phyloP scores from a whole-genome alignment of 2,329 filamentous ascomycete species.

The Beauveria sp. region DNA sequence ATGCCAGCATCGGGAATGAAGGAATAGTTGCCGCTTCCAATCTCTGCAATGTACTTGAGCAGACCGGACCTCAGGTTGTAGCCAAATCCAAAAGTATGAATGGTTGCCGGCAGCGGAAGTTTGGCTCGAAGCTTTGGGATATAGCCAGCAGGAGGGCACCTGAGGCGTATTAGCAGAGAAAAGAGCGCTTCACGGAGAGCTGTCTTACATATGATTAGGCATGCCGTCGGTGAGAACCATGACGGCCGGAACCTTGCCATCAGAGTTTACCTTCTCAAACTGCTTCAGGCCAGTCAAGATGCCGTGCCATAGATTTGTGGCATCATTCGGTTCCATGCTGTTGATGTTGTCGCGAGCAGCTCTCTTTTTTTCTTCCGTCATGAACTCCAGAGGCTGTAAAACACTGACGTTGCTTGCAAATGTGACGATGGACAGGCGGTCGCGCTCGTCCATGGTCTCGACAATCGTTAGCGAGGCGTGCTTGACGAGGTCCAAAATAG shows the following conservation, averaged over 20 bases:
- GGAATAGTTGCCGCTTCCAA: constrained; percentile 48
- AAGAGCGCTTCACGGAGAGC: background rate
- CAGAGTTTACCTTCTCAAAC: constrained; percentile 28
- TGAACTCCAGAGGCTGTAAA: constrained; percentile 38
- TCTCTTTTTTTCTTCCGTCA: constrained; percentile 41
- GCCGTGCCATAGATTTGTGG: constrained; percentile 53
- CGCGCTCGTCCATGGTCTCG: constrained; percentile 44
- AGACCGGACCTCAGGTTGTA: constrained; percentile 35
- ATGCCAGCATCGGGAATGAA: constrained; percentile 57
- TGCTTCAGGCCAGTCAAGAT: constrained; percentile 42
- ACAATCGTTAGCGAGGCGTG: constrained; percentile 52
- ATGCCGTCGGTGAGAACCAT: constrained; percentile 48
- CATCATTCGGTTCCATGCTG: constrained; percentile 27
- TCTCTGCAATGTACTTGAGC: constrained; percentile 52
- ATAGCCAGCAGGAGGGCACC: constrained; percentile 44
- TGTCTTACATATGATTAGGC: constrained; percentile 43
- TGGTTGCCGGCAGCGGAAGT: constrained; percentile 33
- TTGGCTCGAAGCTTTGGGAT: constrained; percentile 43
- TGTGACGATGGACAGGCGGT: constrained; percentile 51
- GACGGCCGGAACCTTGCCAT: constrained; percentile 38
- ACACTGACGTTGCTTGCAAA: constrained; percentile 37
- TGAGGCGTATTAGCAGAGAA: constrained; percentile 12
- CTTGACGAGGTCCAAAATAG: constrained; percentile 51
- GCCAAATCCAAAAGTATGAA: constrained; percentile 31
- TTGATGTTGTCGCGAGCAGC: constrained; percentile 34